Evolutionary conservation across 768 basidiomycete species (phyloP).

Genomic region (Pleurotus ostreatus): DNA sequence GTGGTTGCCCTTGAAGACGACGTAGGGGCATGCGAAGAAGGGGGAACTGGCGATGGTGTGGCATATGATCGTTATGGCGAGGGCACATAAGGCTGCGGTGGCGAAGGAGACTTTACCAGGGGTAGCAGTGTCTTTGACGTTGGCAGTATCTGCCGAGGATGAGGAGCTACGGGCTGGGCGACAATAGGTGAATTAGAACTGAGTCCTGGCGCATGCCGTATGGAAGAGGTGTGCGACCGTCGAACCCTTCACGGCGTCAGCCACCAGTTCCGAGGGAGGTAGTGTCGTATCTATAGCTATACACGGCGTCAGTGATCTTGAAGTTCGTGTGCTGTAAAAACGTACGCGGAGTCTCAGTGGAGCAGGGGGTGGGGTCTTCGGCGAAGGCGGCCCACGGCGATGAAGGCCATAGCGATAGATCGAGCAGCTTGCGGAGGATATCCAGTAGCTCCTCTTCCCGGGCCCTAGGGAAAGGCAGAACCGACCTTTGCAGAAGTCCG

Average conservation of each 20-base stretch:
- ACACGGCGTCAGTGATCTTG: constrained; percentile 7
- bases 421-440: constrained; percentile 71
- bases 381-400: constrained; percentile 75
- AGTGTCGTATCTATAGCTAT: constrained; percentile 39
- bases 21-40: too few species aligned
- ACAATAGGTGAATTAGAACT: too few species aligned
- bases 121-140: too few species aligned
- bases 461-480: constrained; percentile 78
- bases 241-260: constrained; percentile 73
- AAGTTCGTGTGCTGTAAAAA: neutral
- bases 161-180: too few species aligned
- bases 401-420: constrained; percentile 69
- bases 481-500: constrained; percentile 57
- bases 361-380: constrained; percentile 54
- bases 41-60: too few species aligned
- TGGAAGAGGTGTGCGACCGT: constrained; percentile 83
- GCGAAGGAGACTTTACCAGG: too few species aligned
- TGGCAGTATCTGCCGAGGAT: too few species aligned
- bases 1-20: too few species aligned
- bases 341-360: constrained; percentile 56
- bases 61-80: too few species aligned
- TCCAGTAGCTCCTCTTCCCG: constrained; percentile 90
- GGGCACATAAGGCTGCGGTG: too few species aligned
- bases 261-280: constrained; percentile 51
- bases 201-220: too few species aligned